These are phyloP conservation scores for Alloteropsis semialata DNA, from an alignment of 176 grass and related monocot genomes.

Conservation along the genomic window DNA sequence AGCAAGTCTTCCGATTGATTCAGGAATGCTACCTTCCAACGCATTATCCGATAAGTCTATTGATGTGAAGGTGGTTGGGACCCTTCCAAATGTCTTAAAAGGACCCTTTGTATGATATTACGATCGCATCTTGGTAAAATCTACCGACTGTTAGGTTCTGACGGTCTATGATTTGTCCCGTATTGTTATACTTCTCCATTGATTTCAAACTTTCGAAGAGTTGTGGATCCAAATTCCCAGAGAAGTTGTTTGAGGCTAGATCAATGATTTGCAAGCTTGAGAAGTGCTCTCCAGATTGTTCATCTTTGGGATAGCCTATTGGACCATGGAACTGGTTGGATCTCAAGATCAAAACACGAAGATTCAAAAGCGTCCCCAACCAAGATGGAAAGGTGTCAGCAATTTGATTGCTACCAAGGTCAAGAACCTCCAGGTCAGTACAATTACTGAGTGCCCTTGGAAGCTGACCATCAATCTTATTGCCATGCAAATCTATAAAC, in stretches of 20 bases:
- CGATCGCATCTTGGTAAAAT: not conserved
- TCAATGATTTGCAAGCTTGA: conserved; percentile 26
- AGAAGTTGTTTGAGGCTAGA: conserved; percentile 6
- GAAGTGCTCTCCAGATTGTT: not conserved
- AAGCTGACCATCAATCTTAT: not conserved
- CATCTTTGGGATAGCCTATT: not conserved
- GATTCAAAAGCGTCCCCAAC: not conserved
- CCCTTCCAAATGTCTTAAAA: not conserved
- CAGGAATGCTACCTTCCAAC: not conserved
- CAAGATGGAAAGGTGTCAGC: conserved; percentile 23
- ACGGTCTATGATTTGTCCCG: rapidly evolving
- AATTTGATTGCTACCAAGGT: not conserved
- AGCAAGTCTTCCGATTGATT: not conserved
- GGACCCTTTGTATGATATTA: not conserved
- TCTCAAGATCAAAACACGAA: conserved; percentile 4
- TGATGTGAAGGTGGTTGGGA: not conserved
- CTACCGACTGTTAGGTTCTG: too few species aligned
- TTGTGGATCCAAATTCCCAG: not conserved
- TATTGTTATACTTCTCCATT: not conserved
- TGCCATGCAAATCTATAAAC: conserved; percentile 30
- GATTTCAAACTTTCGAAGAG: not conserved
- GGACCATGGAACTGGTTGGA: conserved; percentile 22
- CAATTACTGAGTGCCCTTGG: conserved; percentile 7
- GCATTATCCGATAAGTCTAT: not conserved
- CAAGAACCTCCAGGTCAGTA: not conserved